phyloP scores from a whole-genome alignment of 768 basidiomycete species.

The Pleurotus ostreatus region DNA sequence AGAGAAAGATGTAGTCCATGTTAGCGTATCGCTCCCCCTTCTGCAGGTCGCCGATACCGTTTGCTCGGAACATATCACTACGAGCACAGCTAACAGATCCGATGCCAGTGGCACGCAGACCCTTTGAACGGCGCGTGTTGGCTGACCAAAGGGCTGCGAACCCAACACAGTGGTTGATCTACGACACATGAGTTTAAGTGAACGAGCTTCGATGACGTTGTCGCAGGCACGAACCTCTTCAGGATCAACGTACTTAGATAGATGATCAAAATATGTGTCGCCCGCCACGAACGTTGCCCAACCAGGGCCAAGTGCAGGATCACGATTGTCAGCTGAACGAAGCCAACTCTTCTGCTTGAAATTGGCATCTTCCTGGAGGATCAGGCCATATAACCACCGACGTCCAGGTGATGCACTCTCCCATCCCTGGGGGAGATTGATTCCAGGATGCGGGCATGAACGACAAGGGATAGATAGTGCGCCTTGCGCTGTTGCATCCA shows the following conservation, averaged over 20 bases:
- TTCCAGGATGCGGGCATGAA: slow-evolving; percentile 11
- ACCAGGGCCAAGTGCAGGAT: no score
- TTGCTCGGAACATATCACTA: slow-evolving; percentile 18
- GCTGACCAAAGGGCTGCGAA: slow-evolving; percentile 21
- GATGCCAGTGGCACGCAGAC: slow-evolving; percentile 20
- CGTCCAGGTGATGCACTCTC: slow-evolving; percentile 9
- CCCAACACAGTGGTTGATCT: slow-evolving; percentile 24
- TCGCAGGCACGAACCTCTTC: no score
- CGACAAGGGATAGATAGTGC: slow-evolving; percentile 9
- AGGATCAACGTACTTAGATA: slow-evolving; percentile 7
- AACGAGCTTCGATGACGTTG: background rate
- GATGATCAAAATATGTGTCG: slow-evolving; percentile 8
- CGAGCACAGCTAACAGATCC: slow-evolving; percentile 18
- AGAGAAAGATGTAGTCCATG: no score
- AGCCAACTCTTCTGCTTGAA: slow-evolving; percentile 14
- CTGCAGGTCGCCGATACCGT: slow-evolving; percentile 20
- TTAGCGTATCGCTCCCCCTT: no score
- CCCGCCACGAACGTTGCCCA: slow-evolving; percentile 9
- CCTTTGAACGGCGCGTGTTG: slow-evolving; percentile 18
- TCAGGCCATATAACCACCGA: slow-evolving; percentile 14
- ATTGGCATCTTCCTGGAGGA: slow-evolving; percentile 16
- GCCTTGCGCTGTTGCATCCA: slow-evolving; percentile 8
- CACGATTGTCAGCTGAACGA: background rate
- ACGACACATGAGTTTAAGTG: slow-evolving; percentile 11
- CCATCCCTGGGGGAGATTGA: slow-evolving; percentile 13